Conservation (phyloP, 805 yeast species). For the Ogataea henricii region DNA sequence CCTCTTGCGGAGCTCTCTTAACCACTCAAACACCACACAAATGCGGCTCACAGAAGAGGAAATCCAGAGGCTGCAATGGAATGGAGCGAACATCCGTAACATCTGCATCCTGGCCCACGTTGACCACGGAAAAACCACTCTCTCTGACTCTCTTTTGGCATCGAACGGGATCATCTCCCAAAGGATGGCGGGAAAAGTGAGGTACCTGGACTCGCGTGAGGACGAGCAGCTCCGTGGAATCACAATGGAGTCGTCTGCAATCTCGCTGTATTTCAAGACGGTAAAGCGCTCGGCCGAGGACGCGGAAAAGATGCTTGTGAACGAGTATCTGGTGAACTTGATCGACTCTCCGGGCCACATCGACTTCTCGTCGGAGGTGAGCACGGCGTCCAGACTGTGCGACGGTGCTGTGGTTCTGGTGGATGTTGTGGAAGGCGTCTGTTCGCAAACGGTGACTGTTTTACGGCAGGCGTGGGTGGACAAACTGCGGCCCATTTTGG, state of each 20-base stretch:
- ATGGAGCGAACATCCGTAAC: slow-evolving; percentile 74
- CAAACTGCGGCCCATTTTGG: slow-evolving; percentile 82
- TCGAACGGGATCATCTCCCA: slow-evolving; percentile 96
- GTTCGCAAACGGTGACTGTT: slow-evolving; percentile 95
- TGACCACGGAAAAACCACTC: slow-evolving; percentile 96
- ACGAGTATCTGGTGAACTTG: slow-evolving; percentile 83
- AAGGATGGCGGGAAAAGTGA: slow-evolving; percentile 90
- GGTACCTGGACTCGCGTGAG: slow-evolving; percentile 89
- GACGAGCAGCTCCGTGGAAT: slow-evolving; percentile 97
- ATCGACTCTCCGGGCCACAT: slow-evolving; percentile 99
- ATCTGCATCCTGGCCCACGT: slow-evolving; percentile 97
- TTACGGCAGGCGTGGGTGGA: slow-evolving; percentile 95
- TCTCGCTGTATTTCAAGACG: slow-evolving; percentile 85
- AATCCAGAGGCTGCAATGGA: slow-evolving; percentile 64
- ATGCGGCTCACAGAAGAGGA: slow-evolving; percentile 66
- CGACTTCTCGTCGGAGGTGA: slow-evolving; percentile 94
- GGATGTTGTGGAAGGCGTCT: slow-evolving; percentile 97
- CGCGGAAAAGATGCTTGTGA: slow-evolving; percentile 39
- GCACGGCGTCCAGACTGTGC: slow-evolving; percentile 92
- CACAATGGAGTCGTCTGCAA: slow-evolving; percentile 97
- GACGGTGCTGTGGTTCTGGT: slow-evolving; percentile 96
- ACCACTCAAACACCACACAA: no score
- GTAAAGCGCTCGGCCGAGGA: slow-evolving; percentile 36
- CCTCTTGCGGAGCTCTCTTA: no score
- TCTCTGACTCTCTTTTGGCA: slow-evolving; percentile 89